Conservation (phyloP, 257 asterid species). For the Nicotiana paniculata region DNA sequence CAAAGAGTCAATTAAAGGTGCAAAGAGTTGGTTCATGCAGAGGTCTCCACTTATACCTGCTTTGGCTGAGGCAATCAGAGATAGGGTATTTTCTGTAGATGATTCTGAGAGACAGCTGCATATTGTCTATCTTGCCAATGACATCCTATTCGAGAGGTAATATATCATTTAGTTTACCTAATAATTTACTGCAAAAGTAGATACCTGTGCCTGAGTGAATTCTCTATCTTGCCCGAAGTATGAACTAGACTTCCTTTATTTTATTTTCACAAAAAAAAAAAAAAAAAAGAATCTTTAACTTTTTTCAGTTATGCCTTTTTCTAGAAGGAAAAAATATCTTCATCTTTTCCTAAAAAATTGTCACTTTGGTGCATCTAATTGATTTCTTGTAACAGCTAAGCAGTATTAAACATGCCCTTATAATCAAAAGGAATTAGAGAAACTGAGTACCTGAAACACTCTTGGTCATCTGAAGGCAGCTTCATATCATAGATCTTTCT, state of each 20-base stretch:
- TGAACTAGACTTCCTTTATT: neutral
- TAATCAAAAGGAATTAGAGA: neutral
- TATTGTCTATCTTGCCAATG: slow-evolving; percentile 85
- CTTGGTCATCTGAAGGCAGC: neutral
- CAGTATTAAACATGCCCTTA: neutral
- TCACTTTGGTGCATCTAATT: neutral
- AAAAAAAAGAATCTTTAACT: neutral
- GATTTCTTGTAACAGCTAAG: neutral
- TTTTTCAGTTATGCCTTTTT: neutral
- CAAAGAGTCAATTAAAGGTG: slow-evolving; percentile 90
- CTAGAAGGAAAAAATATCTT: neutral
- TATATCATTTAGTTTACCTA: neutral
- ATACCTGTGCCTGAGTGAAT: neutral
- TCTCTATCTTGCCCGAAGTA: neutral
- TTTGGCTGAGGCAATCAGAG: slow-evolving; percentile 83
- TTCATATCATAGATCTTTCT: neutral
- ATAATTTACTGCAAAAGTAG: neutral
- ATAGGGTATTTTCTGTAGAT: slow-evolving; percentile 62
- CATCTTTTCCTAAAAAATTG: neutral
- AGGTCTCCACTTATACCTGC: slow-evolving; percentile 67
- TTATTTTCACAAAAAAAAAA: neutral
- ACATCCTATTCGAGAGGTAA: slow-evolving; percentile 88
- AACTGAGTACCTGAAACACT: neutral
- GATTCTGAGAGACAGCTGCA: slow-evolving; percentile 90
- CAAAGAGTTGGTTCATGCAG: slow-evolving; percentile 98